Base-by-base conservation (phyloP, 352 stramenopile species). In the Thalassiosira ordinaria region DNA sequence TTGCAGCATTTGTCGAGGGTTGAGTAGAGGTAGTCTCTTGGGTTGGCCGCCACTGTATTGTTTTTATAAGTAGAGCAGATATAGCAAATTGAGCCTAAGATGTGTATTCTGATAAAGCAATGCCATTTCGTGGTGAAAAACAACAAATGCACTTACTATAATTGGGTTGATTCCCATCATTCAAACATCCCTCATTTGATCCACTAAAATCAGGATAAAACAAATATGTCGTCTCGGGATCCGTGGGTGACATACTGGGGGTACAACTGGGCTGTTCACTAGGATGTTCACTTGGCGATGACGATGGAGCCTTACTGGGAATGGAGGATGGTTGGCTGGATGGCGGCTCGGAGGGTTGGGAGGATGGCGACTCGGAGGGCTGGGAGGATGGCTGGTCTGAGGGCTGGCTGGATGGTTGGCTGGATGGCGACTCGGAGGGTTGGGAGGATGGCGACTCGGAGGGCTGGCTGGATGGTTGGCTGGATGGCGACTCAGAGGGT, bases 191-290 rank as follows among this genome's bases (percentile, higher is more conserved):
- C 0, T 20, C 9, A n/a, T 16, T n/a, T 16, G n/a, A 16, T n/a
- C 9, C 9, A 20, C 22, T n/a, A 52, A 52, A 81, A 24, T 75
- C 62, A 26, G 72, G 72, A 31, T 81, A 81, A n/a, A 71, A 81
- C 5, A 81, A 41, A 33, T 59, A 52, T 6, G 59, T 69, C 0
- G 52, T 68, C n/a, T 26, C 26, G 5, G 53, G 53, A 49, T 56
- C 37, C 16, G 51, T 80, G 0, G 72, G 52, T 20, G 65, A 6
- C n/a, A 60, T 35, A 8, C 1, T 20, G 24, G 51, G 27, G 3
- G 24, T 60, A 39, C 27, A 60, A n/a, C 2, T 11, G 5, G 24
- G 27, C 26, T 41, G 27, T 11, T 7, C 24, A 60, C 29, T 29
- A 3, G 26, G 22, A 11, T 20, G 24, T 66, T 52, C 22, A 2